phyloP scores from a whole-genome alignment of 2,329 filamentous ascomycete genomes.

The Trichoderma sp. region DNA sequence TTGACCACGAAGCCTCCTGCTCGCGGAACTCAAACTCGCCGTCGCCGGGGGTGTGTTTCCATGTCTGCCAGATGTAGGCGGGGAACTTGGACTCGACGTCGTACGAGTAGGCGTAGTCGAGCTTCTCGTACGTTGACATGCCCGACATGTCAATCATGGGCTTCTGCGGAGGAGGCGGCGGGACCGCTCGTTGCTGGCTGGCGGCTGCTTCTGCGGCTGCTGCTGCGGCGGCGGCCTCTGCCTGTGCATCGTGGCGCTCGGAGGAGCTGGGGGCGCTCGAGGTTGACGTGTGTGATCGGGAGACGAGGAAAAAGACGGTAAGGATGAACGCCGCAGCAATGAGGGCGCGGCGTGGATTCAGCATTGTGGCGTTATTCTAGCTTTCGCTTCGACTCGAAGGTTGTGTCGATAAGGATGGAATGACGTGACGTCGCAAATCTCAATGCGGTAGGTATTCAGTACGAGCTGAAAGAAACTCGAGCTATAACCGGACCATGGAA shows the following conservation, averaged over 20 bases:
- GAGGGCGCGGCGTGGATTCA: constrained; percentile 77
- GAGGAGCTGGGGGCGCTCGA: constrained; percentile 17
- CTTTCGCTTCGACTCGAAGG: neutral
- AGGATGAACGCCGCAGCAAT: constrained; percentile 71
- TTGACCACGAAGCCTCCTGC: constrained; percentile 86
- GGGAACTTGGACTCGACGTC: constrained; percentile 87
- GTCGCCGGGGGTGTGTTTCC: constrained; percentile 83
- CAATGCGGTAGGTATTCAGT: neutral
- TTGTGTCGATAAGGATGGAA: neutral
- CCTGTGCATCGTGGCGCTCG: constrained; percentile 32
- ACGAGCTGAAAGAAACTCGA: neutral
- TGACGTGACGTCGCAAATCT: neutral
- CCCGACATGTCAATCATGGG: constrained; percentile 70
- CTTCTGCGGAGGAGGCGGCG: constrained; percentile 54
- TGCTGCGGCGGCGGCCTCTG: constrained; percentile 5
- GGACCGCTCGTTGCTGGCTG: constrained; percentile 19
- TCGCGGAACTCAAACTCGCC: constrained; percentile 79
- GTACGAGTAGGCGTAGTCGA: constrained; percentile 94
- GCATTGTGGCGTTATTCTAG: constrained; percentile 56
- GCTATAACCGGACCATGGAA: neutral
- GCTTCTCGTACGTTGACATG: constrained; percentile 75
- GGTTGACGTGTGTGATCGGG: constrained; percentile 54
- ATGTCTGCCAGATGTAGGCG: constrained; percentile 99
- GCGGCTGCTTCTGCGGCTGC: neutral
- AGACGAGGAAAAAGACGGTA: constrained; percentile 69